Evolutionary conservation across 2,329 filamentous ascomycete species (phyloP).

Genomic region (Pseudopithomyces maydicus): DNA sequence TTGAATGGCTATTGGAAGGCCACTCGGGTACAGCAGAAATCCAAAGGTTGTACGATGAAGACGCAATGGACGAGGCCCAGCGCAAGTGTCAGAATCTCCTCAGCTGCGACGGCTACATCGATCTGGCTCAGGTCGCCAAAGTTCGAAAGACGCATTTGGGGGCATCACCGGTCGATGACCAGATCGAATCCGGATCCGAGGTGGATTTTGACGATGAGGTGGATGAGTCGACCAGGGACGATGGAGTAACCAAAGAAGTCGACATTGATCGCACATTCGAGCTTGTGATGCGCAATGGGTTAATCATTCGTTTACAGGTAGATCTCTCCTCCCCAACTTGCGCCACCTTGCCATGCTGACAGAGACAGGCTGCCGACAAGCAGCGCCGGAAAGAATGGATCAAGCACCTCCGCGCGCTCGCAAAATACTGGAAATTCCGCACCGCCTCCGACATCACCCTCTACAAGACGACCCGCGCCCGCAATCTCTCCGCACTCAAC

Average conservation of each 20-base stretch:
- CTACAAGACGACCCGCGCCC: slow-evolving; percentile 61
- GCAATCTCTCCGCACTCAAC: slow-evolving; percentile 63
- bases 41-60: slow-evolving; percentile 58
- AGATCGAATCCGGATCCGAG: slow-evolving; percentile 57
- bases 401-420: slow-evolving; percentile 59
- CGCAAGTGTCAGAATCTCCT: slow-evolving; percentile 63
- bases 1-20: slow-evolving; percentile 61
- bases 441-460: slow-evolving; percentile 61
- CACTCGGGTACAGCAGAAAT: slow-evolving; percentile 49
- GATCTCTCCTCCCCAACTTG: background rate
- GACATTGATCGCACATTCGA: slow-evolving; percentile 66
- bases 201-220: slow-evolving; percentile 61
- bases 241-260: slow-evolving; percentile 58
- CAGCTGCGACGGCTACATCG: slow-evolving; percentile 67
- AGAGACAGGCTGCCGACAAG: slow-evolving; percentile 55
- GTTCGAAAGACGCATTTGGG: slow-evolving; percentile 61
- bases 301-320: slow-evolving; percentile 65
- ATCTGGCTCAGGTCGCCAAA: slow-evolving; percentile 62
- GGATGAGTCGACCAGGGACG: slow-evolving; percentile 53
- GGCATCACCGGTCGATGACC: slow-evolving; percentile 58
- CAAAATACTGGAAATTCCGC: slow-evolving; percentile 67
- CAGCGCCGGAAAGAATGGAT: slow-evolving; percentile 67
- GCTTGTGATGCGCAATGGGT: slow-evolving; percentile 64
- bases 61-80: slow-evolving; percentile 63
- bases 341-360: background rate